Percentiles rank a stretch among this genome's conserved stretches.
Conservation (phyloP, 2,329 filamentous ascomycete genomes). For the Dothidotthia symphoricarpi region DNA sequence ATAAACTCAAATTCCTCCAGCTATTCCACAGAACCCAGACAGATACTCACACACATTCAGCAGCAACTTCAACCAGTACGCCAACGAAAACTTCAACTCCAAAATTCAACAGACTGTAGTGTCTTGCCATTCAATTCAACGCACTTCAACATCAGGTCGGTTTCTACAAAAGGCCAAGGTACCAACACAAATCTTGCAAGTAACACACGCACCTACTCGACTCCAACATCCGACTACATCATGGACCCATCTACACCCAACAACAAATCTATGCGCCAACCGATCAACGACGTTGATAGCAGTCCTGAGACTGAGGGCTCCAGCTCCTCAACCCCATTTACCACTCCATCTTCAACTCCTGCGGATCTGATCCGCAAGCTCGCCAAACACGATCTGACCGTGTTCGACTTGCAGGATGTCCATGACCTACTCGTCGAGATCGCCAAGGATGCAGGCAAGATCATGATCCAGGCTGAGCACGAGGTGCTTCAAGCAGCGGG, state of each 20-base stretch:
- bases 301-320: conserved; percentile 7
- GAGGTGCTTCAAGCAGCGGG: conserved; percentile 18
- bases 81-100: background rate
- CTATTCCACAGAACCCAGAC: too few relatives aligned
- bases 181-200: background rate
- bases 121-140: too few relatives aligned
- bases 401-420: conserved; percentile 13
- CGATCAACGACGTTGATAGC: conserved; percentile 1
- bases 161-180: too few relatives aligned
- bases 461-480: conserved; percentile 37
- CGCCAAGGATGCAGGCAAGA: conserved; percentile 30
- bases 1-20: too few relatives aligned
- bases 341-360: conserved; percentile 9
- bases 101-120: background rate
- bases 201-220: background rate
- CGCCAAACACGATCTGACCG: conserved; percentile 17
- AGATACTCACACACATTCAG: background rate
- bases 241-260: background rate
- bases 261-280: background rate
- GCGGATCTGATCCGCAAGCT: conserved; percentile 12
- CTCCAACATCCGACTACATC: background rate
- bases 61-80: background rate
- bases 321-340: conserved; percentile 8
- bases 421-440: conserved; percentile 23
- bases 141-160: too few relatives aligned